Base-by-base conservation (phyloP, 768 basidiomycete species). In the Dacryopinax spathularia region DNA sequence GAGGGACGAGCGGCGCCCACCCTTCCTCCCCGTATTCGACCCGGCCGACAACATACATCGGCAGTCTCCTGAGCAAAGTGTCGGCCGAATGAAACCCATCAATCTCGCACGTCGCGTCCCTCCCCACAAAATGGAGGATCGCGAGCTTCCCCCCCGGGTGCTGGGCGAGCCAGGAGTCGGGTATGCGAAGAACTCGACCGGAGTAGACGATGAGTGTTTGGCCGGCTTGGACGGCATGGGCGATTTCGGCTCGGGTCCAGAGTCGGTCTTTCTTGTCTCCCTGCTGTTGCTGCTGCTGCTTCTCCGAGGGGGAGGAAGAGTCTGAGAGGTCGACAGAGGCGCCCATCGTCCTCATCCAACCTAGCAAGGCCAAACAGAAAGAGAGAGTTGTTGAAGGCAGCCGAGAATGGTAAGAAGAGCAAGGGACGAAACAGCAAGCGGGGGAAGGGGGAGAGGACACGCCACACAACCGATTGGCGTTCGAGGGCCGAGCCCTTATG, bases 51-150 rank as follows among this genome's bases (percentile, higher is more conserved):
- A 82, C 80, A 71, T 85, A 95, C 13, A 77, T 78, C 20, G 77
- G 73, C 66, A 93, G 79, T 63, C 81, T 77, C 10, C 75, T 73
- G 62, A 84, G 76, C 60, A 76, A 60, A 80, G 70, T 83, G 48
- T 80, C 73, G 35, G 82, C 79, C 6, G 79, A 78, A 72, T 99
- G 96, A 75, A 89, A 97, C 22, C 92, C 95, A 66, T 90, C 83
- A 34, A 98, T 89, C 73, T 99, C 96, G 76, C 95, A 89, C 0
- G 90, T 83, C 0, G 95, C 94, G 72, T 99, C 94, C 63, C 95
- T 82, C 2, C 95, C 96, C 39, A 97, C 85, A 69, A 93, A 97
- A 75, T 99, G 96, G 27, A 95, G 84, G 64, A 99, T 83, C 15
- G 92, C 81, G 60, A 97, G 85, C 2, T 82, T 73, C 36, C 95